These are phyloP conservation scores for Tranzscheliella williamsii DNA, from an alignment of 1,284 basidiomycete species.

Conservation along the genomic window DNA sequence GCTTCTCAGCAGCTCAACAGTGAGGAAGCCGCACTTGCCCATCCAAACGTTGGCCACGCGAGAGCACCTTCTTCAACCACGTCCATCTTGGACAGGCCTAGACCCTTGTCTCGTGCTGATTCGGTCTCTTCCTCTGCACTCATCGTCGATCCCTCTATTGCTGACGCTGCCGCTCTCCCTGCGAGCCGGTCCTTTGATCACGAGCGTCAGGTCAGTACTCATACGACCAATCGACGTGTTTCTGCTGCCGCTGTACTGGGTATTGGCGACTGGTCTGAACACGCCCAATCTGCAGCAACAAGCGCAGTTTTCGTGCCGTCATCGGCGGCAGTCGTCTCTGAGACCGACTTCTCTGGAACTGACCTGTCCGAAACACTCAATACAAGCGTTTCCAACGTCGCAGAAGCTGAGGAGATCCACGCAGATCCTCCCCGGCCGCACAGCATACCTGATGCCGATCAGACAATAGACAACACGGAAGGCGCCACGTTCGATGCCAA, in stretches of 20 bases:
- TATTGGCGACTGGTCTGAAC: not conserved
- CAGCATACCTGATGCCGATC: not conserved
- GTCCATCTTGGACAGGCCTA: slow-evolving; percentile 17
- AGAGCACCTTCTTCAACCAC: not conserved
- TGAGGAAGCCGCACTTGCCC: not conserved
- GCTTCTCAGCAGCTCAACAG: slow-evolving; percentile 10
- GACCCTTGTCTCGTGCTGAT: slow-evolving; percentile 19
- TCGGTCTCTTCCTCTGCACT: slow-evolving; percentile 15
- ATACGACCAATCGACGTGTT: too few species aligned
- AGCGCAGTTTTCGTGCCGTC: too few species aligned
- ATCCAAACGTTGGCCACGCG: not conserved
- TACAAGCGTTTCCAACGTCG: not conserved
- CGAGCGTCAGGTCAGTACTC: too few species aligned
- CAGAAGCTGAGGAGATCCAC: not conserved
- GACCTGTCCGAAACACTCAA: slow-evolving; percentile 1
- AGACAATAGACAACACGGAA: not conserved
- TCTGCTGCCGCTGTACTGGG: not conserved
- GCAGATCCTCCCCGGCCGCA: not conserved
- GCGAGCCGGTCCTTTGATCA: not conserved
- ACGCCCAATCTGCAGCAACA: too few species aligned
- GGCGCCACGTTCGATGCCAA: not conserved
- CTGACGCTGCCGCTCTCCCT: not conserved
- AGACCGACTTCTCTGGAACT: not conserved
- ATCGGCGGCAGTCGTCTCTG: not conserved
- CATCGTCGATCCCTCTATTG: not conserved